Percentiles rank a stretch among this genome's conserved stretches.
These are phyloP conservation scores for Saitoella complicata DNA, from an alignment of 805 yeast genomes.

Conservation along the genomic window DNA sequence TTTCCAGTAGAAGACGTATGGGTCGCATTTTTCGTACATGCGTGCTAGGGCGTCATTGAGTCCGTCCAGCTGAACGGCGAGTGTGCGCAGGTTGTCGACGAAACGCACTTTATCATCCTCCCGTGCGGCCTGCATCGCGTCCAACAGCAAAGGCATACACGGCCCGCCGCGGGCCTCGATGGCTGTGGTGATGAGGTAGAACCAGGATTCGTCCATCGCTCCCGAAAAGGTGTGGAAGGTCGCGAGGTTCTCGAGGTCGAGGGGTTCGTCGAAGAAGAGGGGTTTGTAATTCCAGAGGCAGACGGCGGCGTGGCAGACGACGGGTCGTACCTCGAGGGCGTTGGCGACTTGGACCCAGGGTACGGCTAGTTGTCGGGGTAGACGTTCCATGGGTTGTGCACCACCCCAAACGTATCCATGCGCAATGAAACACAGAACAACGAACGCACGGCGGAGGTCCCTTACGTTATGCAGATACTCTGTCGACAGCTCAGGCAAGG, in stretches of 20 bases:
- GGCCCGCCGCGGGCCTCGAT: constrained; percentile 73
- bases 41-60: constrained; percentile 57
- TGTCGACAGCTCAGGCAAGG: constrained; percentile 39
- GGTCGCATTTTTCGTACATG: constrained; percentile 91
- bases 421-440: constrained; percentile 58
- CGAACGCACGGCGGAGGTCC: constrained; percentile 57
- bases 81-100: constrained; percentile 33
- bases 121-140: constrained; percentile 43
- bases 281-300: constrained; percentile 63
- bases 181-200: constrained; percentile 71
- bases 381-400: constrained; percentile 33
- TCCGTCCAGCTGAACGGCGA: constrained; percentile 62
- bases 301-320: constrained; percentile 75
- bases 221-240: constrained; percentile 81
- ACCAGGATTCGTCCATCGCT: constrained; percentile 84
- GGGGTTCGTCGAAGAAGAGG: constrained; percentile 4
- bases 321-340: constrained; percentile 58
- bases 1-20: constrained; percentile 74
- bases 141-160: constrained; percentile 49
- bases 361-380: constrained; percentile 53
- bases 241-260: constrained; percentile 54
- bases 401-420: constrained; percentile 88
- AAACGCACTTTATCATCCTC: constrained; percentile 29
- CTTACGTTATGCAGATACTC: constrained; percentile 28
- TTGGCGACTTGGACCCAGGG: constrained; percentile 52